Evolutionary conservation across 2,329 filamentous ascomycete species (phyloP), one percentile per base, ranked within the genome.

Genomic region (Trichoderma sp.): DNA sequence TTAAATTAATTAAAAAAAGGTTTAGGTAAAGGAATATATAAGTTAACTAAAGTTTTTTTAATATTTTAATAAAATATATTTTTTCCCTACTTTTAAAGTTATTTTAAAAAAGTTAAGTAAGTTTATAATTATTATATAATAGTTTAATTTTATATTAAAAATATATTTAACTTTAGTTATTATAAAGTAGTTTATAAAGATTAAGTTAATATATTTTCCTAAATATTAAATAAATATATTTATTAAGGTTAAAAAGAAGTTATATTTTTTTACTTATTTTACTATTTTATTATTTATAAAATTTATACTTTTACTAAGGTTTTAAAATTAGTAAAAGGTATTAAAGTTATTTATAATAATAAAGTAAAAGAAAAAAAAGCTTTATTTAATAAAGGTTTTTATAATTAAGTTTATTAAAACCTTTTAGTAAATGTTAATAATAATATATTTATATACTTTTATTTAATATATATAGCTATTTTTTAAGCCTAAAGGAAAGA

Each of bases 41-140:
- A 53, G 8, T 53, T 53, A 53, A 9, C 18, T 53, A 53, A 53
- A 53, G 18, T 53, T 2, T 53, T 53, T 24, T n/a, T 53, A 53
- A 11, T 53, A 53, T 53, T 53, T 11, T n/a, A 53, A 1, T n/a
- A 21, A 24, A n/a, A 53, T n/a, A 21, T 53, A 6, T 53, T 53
- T 21, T 53, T 53, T 12, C 12, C n/a, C n/a, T n/a, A 21, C 3
- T 3, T 4, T 12, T 53, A 53, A 6, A 1, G n/a, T 53, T n/a
- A 53, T n/a, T 1, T 21, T 11, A 6, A 53, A 2, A 1, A 2
- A 1, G 0, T 53, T 53, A 53, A 12, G n/a, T 1, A 53, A 2
- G 8, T 11, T 53, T n/a, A 21, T 53, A 53, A 53, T 53, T n/a
- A 53, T 2, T n/a, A 53, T 53, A 53, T n/a, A 53, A 4, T 53